Evolutionary conservation across 2,329 filamentous ascomycete genomes (phyloP).

Genomic region (Colletotrichum eremochloae): DNA sequence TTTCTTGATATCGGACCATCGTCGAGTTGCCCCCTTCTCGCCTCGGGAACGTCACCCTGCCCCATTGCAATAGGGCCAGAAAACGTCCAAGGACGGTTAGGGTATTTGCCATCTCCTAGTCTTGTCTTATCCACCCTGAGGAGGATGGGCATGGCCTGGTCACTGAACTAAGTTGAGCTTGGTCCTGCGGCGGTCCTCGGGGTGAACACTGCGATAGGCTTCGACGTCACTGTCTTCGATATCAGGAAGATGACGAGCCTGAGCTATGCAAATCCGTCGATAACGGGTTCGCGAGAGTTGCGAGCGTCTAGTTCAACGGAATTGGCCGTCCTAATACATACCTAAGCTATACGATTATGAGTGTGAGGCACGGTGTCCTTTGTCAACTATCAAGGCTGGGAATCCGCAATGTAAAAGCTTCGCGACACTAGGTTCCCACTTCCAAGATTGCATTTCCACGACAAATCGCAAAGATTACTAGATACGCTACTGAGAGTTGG

Average conservation of each 20-base stretch:
- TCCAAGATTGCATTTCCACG: too few relatives aligned
- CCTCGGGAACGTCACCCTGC: neutral
- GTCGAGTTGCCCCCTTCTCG: neutral
- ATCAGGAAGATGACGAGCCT: neutral
- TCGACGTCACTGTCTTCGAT: neutral
- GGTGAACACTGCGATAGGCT: neutral
- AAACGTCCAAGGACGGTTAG: too few relatives aligned
- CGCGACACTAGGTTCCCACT: too few relatives aligned
- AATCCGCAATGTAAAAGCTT: too few relatives aligned
- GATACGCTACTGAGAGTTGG: too few relatives aligned
- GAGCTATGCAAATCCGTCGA: neutral
- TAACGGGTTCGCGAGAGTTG: neutral
- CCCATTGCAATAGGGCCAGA: neutral
- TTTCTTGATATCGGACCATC: neutral
- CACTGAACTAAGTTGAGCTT: neutral
- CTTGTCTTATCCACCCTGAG: neutral
- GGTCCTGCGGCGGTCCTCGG: neutral
- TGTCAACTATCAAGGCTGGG: too few relatives aligned
- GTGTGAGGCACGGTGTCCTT: too few relatives aligned
- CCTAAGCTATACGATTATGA: too few relatives aligned
- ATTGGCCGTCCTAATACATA: too few relatives aligned
- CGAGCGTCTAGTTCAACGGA: neutral
- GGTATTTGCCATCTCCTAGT: neutral
- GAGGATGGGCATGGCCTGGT: neutral
- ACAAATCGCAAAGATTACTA: too few relatives aligned